These are phyloP conservation scores for Oemleria cerasiformis DNA, from an alignment of 306 rosid genomes.

Conservation along the genomic window DNA sequence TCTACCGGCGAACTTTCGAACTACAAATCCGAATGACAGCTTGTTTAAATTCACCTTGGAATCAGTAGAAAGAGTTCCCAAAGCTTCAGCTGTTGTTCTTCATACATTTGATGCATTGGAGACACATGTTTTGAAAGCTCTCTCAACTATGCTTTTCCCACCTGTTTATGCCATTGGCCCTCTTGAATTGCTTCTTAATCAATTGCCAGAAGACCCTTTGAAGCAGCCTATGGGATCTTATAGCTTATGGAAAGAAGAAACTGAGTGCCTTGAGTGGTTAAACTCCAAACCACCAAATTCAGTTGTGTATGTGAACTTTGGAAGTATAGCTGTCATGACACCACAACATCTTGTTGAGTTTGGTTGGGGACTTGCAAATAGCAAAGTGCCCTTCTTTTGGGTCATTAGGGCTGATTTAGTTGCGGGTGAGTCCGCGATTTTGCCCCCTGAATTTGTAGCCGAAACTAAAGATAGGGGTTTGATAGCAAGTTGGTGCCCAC, in stretches of 20 bases:
- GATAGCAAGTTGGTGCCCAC: constrained; percentile 23
- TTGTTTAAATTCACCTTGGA: not conserved
- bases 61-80: not conserved
- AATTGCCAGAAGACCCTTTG: not conserved
- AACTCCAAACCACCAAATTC: constrained; percentile 6
- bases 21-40: not conserved
- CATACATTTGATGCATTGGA: constrained; percentile 17
- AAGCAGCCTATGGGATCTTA: not conserved
- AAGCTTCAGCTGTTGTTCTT: constrained; percentile 5
- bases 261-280: constrained; percentile 16
- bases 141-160: not conserved
- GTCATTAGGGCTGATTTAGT: constrained; percentile 20
- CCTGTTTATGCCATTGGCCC: constrained; percentile 9
- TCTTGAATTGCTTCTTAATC: constrained; percentile 2
- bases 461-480: constrained; percentile 7
- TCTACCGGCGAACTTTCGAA: constrained; percentile 7
- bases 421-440: not conserved
- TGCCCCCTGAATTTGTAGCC: constrained; percentile 7
- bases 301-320: constrained; percentile 24
- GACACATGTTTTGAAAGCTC: not conserved
- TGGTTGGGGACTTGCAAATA: constrained; percentile 28
- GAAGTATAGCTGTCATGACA: not conserved
- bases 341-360: constrained; percentile 9
- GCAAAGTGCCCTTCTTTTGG: constrained; percentile 14
- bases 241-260: constrained; percentile 28